Evolutionary conservation across 208 protist genomes (phyloP).

Genomic region (Wallacemonas sp.): DNA sequence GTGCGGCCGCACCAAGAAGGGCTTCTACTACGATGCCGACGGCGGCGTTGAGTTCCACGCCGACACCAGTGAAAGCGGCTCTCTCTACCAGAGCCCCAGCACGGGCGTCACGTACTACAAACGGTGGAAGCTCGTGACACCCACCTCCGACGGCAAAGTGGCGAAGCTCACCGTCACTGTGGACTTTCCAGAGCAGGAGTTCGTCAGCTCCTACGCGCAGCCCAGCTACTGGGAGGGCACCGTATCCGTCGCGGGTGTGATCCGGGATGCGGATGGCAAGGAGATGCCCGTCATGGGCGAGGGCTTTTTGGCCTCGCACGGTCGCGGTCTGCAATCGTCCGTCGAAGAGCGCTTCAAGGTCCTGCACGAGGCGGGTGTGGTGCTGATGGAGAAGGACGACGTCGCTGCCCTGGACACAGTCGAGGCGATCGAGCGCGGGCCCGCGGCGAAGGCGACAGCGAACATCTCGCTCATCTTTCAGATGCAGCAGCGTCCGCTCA

Average conservation of each 20-base stretch:
- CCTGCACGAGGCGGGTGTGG: slow-evolving; percentile 32
- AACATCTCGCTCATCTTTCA: slow-evolving; percentile 26
- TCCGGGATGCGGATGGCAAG: slow-evolving; percentile 33
- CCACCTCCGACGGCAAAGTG: slow-evolving; percentile 26
- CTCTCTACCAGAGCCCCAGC: slow-evolving; percentile 33
- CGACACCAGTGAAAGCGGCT: slow-evolving; percentile 14
- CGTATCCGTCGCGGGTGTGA: slow-evolving; percentile 34
- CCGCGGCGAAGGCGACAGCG: slow-evolving; percentile 31
- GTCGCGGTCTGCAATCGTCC: slow-evolving; percentile 25
- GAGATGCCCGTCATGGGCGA: slow-evolving; percentile 33
- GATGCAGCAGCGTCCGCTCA: slow-evolving; percentile 34
- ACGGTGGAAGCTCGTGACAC: slow-evolving; percentile 32
- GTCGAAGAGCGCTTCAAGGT: slow-evolving; percentile 25
- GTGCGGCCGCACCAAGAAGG: slow-evolving; percentile 30
- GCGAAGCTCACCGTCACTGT: slow-evolving; percentile 35
- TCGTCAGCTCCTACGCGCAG: slow-evolving; percentile 41
- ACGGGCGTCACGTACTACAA: slow-evolving; percentile 49
- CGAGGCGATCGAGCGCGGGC: slow-evolving; percentile 44
- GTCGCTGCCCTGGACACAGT: slow-evolving; percentile 25
- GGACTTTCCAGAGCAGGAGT: slow-evolving; percentile 53
- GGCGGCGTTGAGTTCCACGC: slow-evolving; percentile 22
- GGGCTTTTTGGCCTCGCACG: slow-evolving; percentile 42
- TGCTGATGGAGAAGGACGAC: slow-evolving; percentile 23
- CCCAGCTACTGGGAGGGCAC: slow-evolving; percentile 60
- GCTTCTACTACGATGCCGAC: slow-evolving; percentile 24